Evolutionary conservation across 192 early-diverging fungal species (phyloP).

Genomic region (Physocladia obscura): DNA sequence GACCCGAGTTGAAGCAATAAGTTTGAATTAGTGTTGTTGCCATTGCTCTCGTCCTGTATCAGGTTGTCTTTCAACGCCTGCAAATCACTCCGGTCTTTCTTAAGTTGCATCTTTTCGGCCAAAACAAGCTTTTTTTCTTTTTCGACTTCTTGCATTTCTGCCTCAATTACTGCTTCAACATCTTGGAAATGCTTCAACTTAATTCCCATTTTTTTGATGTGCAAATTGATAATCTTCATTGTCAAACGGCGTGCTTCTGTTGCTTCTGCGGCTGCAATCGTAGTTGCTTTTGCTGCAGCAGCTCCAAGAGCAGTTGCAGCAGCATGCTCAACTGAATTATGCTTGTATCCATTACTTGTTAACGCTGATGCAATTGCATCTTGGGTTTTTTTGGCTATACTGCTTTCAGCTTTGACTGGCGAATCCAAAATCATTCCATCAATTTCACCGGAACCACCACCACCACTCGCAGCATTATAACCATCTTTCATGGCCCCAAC

Average conservation of each 20-base stretch:
- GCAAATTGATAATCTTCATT: conserved; percentile 77
- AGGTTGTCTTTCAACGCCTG: conserved; percentile 14
- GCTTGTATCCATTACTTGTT: neutral
- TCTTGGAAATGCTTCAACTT: conserved; percentile 95
- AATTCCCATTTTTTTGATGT: conserved; percentile 84
- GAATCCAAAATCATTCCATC: neutral
- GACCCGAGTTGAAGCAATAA: neutral
- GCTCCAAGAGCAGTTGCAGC: conserved; percentile 86
- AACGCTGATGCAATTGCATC: conserved; percentile 7
- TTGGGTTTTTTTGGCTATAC: neutral
- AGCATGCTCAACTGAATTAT: conserved; percentile 65
- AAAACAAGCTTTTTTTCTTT: conserved; percentile 62
- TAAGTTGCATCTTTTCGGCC: conserved; percentile 40
- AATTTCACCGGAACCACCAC: conserved; percentile 17
- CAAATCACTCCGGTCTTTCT: conserved; percentile 29
- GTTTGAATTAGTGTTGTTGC: neutral
- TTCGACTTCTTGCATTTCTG: conserved; percentile 81
- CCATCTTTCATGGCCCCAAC: conserved; percentile 52
- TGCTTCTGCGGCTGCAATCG: conserved; percentile 80
- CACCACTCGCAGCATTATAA: too few species aligned
- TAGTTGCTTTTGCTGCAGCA: conserved; percentile 86
- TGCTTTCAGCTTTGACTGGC: neutral
- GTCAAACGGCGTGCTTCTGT: conserved; percentile 81
- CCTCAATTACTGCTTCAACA: conserved; percentile 82
- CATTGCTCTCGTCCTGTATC: neutral